Evolutionary conservation across 2,329 filamentous ascomycete genomes (phyloP).

Genomic region (Microsporum audouinii): DNA sequence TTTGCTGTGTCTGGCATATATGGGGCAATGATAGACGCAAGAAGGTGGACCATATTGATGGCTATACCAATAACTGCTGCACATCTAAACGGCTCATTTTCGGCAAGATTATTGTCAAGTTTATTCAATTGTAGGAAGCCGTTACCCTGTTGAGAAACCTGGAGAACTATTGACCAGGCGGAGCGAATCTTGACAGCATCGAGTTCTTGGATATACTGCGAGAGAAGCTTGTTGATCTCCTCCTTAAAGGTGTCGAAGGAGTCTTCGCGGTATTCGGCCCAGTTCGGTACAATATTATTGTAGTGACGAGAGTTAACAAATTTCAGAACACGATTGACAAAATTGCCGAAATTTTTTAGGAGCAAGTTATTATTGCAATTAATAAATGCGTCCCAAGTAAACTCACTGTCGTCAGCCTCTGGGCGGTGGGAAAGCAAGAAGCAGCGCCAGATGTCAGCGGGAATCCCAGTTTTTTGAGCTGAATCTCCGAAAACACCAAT

Average conservation of each 20-base stretch:
- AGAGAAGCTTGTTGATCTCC: slow-evolving; percentile 43
- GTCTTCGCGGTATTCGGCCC: slow-evolving; percentile 29
- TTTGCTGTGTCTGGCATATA: slow-evolving; percentile 71
- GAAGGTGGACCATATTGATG: slow-evolving; percentile 70
- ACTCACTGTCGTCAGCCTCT: slow-evolving; percentile 68
- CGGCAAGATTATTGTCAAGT: slow-evolving; percentile 51
- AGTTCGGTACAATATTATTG: slow-evolving; percentile 52
- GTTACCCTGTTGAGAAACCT: slow-evolving; percentile 49
- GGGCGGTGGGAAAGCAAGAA: slow-evolving; percentile 72
- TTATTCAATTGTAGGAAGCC: slow-evolving; percentile 35
- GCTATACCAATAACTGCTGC: slow-evolving; percentile 62
- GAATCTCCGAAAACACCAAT: slow-evolving; percentile 77
- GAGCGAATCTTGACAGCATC: slow-evolving; percentile 50
- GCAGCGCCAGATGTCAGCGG: slow-evolving; percentile 70
- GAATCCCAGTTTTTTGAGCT: slow-evolving; percentile 65
- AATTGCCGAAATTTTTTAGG: slow-evolving; percentile 52
- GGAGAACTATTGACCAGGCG: slow-evolving; percentile 44
- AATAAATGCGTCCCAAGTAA: slow-evolving; percentile 69
- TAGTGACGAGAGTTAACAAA: slow-evolving; percentile 56
- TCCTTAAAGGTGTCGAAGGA: slow-evolving; percentile 30
- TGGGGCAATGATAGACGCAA: slow-evolving; percentile 65
- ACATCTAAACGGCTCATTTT: slow-evolving; percentile 47
- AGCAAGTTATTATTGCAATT: slow-evolving; percentile 70
- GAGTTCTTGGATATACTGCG: slow-evolving; percentile 46
- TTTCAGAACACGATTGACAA: slow-evolving; percentile 45